phyloP scores from a whole-genome alignment of 495 filamentous ascomycete species.

The Niebla homalea region DNA sequence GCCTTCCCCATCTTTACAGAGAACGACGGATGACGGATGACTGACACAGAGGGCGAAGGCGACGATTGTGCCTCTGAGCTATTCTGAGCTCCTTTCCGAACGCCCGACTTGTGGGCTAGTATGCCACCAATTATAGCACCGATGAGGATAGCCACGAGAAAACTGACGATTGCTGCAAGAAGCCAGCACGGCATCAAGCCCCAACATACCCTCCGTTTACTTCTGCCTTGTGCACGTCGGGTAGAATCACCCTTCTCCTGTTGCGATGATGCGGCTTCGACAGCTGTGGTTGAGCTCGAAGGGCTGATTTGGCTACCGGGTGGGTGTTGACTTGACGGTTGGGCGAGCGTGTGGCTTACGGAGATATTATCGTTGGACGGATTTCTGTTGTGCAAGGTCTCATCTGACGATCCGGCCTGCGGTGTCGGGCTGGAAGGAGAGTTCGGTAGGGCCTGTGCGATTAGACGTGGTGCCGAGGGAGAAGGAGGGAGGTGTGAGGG shows the following conservation, averaged over 20 bases:
- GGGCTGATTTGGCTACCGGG: constrained; percentile 30
- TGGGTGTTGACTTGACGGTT: constrained; percentile 15
- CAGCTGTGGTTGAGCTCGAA: constrained; percentile 14
- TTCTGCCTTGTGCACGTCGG: constrained; percentile 43
- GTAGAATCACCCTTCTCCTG: constrained; percentile 35
- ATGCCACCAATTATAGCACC: constrained; percentile 51
- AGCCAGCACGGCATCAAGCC: constrained; percentile 58
- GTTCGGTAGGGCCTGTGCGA: background rate
- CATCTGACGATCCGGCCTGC: too few relatives aligned
- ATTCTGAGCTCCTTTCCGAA: constrained; percentile 4
- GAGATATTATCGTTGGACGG: too few relatives aligned
- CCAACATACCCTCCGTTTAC: constrained; percentile 45
- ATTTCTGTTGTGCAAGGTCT: too few relatives aligned
- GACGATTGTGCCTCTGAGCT: constrained; percentile 9
- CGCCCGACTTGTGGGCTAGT: constrained; percentile 16
- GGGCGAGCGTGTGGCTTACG: background rate
- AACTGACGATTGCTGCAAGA: constrained; percentile 40
- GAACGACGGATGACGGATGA: constrained; percentile 3
- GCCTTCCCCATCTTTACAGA: background rate
- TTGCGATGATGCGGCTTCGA: constrained; percentile 9
- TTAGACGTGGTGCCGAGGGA: too few relatives aligned
- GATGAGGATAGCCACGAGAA: constrained; percentile 42
- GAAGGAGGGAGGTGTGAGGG: background rate
- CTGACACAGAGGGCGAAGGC: constrained; percentile 26
- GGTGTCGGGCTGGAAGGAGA: too few relatives aligned